Conservation (phyloP, 441 rosid species). For the Brassica balearica region DNA sequence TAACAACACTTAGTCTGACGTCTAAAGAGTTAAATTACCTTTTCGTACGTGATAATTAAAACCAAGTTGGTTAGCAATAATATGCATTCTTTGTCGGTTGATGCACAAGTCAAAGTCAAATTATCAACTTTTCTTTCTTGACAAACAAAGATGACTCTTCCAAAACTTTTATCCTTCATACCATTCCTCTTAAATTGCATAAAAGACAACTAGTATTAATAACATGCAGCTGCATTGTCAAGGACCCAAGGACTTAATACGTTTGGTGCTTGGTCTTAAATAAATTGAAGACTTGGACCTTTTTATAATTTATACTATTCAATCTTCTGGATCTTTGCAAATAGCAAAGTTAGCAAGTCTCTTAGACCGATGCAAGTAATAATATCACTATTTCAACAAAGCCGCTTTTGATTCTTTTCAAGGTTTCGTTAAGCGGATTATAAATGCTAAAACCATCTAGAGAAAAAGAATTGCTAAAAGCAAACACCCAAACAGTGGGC, state of each 20-base stretch:
- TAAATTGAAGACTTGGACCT: background rate
- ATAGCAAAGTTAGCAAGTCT: background rate
- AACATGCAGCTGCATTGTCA: background rate
- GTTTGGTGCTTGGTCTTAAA: background rate
- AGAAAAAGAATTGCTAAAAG: background rate
- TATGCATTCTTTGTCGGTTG: background rate
- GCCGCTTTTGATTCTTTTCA: background rate
- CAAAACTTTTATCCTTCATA: background rate
- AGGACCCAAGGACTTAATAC: background rate
- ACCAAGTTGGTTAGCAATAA: background rate
- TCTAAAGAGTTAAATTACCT: background rate
- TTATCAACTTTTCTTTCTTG: constrained; percentile 21
- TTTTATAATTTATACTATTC: background rate
- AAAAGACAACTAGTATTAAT: background rate
- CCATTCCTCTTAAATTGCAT: background rate
- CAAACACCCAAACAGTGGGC: background rate
- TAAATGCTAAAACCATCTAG: background rate
- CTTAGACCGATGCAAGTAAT: background rate
- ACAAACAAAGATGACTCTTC: background rate
- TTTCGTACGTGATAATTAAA: background rate
- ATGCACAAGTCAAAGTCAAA: constrained; percentile 26
- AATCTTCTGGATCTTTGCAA: constrained; percentile 3
- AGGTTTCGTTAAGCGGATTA: background rate
- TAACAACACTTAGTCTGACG: background rate
- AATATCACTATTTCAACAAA: background rate